phyloP scores from a whole-genome alignment of 2,329 filamentous ascomycete genomes.

The Diaporthe vexans region DNA sequence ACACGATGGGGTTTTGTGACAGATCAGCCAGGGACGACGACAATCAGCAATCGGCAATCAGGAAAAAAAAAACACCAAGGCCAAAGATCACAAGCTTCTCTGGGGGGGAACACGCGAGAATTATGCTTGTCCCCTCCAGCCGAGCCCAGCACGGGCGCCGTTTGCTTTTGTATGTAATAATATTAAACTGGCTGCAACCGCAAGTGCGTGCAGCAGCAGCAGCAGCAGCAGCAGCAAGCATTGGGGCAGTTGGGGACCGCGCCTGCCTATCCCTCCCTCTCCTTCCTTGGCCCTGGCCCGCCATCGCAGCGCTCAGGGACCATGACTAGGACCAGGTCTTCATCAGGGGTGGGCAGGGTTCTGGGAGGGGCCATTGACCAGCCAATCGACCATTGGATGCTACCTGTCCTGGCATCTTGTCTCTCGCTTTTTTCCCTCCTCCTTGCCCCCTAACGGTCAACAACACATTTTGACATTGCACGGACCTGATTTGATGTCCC shows the following conservation, averaged over 20 bases:
- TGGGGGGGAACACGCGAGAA: conserved; percentile 18
- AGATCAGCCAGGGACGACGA: neutral
- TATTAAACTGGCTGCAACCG: too few species aligned
- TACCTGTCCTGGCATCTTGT: conserved; percentile 5
- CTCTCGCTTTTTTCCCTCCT: neutral
- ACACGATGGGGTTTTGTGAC: conserved; percentile 25
- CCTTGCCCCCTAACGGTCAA: conserved; percentile 2
- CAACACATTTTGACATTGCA: neutral
- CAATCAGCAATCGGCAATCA: neutral
- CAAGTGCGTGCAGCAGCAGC: neutral
- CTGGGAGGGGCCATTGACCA: neutral
- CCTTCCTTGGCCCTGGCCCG: neutral
- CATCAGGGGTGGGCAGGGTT: neutral
- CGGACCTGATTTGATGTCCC: conserved; percentile 10
- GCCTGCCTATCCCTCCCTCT: neutral
- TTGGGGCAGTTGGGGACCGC: neutral
- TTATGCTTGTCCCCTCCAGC: neutral
- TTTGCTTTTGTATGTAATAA: conserved; percentile 20
- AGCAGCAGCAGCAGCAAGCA: neutral
- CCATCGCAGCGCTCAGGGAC: conserved; percentile 32
- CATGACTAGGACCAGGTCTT: conserved; percentile 23
- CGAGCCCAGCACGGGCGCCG: neutral
- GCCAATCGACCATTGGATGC: conserved; percentile 3
- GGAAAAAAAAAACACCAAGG: neutral
- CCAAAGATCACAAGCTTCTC: conserved; percentile 19